Base-by-base conservation (phyloP, 177 flowering plant genomes). In the Telopea speciosissima region DNA sequence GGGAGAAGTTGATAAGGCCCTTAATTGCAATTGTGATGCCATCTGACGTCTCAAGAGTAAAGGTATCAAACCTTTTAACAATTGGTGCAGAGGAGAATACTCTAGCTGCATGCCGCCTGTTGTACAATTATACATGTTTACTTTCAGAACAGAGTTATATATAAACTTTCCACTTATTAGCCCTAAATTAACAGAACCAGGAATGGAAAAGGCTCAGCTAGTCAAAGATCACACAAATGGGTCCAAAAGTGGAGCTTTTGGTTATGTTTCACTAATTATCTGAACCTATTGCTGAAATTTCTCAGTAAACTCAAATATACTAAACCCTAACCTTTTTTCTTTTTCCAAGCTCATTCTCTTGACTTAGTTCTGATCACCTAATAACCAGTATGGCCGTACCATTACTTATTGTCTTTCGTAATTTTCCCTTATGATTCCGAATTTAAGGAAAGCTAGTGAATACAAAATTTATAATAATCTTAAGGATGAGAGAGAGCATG, bases 31-130 rank as follows among this genome's bases (percentile, higher is more conserved):
- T 74, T 62, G 73, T 74, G 22, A 86, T 71, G 24, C 87, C 88
- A 78, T 90, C 95, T 21, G 80, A 80, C 1, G 90, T 86, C 74
- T 82, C 83, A 16, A 90, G 81, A 25, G 83, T 82, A 68, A 76
- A 84, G 49, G 70, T 49, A 75, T 85, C 85, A 68, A 75, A 66
- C 71, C 85, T 81, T 74, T 81, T 87, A 24, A 78, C 75, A 40
- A 90, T 87, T 56, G 95, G 90, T 21, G 92, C 85, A 64, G 95
- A 87, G 36, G 58, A 66, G 67, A 90, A 88, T 22, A 73, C 67
- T 24, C 89, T 80, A 67, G 62, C 42, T 9, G 85, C 79, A 74
- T 72, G 76, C 24, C 76, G 65, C 82, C 93, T 87, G 26, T 21
- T 13, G 63, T 21, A 33, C 24, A 1, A 58, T 3, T 6, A 58